A percentile compares a stretch with the other conserved stretches of the same genome.
These are phyloP conservation scores for Simplicillium sp. DNA, from an alignment of 2,329 filamentous ascomycete genomes.

Conservation along the genomic window DNA sequence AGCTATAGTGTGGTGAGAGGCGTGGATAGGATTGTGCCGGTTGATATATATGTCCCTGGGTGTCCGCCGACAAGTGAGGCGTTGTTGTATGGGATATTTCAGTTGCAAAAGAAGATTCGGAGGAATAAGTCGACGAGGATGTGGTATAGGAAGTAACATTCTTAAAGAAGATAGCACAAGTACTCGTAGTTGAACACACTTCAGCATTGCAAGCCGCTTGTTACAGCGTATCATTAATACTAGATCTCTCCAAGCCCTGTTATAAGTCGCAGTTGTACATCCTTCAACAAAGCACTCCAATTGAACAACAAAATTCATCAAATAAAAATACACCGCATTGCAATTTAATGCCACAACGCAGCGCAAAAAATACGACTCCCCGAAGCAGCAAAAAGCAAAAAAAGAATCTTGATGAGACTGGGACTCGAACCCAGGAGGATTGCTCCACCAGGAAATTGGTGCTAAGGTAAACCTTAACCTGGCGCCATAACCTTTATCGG, in stretches of 20 bases:
- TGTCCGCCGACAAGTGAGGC: constrained; percentile 43
- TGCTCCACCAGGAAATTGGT: constrained; percentile 4
- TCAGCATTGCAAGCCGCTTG: too few species aligned
- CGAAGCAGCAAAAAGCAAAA: neutral
- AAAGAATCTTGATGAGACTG: constrained; percentile 3
- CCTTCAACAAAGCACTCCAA: too few species aligned
- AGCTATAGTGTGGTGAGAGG: constrained; percentile 58
- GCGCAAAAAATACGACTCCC: too few species aligned
- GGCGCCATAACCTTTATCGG: constrained; percentile 1
- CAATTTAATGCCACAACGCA: too few species aligned
- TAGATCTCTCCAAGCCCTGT: too few species aligned
- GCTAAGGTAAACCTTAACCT: constrained; percentile 6
- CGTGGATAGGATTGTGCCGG: constrained; percentile 56
- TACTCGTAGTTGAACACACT: too few species aligned
- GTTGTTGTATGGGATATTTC: constrained; percentile 49
- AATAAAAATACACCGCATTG: too few species aligned
- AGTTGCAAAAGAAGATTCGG: constrained; percentile 62
- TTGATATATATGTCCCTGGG: constrained; percentile 60
- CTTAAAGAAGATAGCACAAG: too few species aligned
- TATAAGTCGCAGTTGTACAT: too few species aligned
- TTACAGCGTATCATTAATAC: too few species aligned
- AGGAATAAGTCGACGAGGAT: constrained; percentile 34
- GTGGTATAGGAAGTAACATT: constrained; percentile 43
- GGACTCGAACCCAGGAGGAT: constrained; percentile 1
- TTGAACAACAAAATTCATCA: too few species aligned